Conservation (phyloP, 176 grass and related monocot species). For the Triticum monococcum region DNA sequence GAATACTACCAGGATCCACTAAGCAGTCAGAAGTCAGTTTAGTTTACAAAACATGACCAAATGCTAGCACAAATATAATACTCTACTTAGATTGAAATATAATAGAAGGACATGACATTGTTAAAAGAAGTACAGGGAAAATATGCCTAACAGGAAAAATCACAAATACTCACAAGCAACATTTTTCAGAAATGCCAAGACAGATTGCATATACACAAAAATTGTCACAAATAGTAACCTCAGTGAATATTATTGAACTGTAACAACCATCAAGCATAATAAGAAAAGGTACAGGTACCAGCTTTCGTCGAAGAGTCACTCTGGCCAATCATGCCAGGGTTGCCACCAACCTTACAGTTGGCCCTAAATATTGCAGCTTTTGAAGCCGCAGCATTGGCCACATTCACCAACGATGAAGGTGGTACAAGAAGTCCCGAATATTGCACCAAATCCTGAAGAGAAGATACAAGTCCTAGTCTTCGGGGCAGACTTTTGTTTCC, state of each 20-base stretch:
- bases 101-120: too few species aligned
- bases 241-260: neutral
- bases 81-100: too few species aligned
- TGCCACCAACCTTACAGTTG: conserved; percentile 44
- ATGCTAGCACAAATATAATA: neutral
- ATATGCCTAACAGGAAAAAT: too few species aligned
- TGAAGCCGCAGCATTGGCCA: conserved; percentile 81
- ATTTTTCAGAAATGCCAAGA: neutral
- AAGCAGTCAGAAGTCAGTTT: neutral
- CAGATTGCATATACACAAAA: neutral
- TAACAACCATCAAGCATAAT: conserved; percentile 4
- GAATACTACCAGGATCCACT: neutral
- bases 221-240: neutral
- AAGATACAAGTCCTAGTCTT: conserved; percentile 76
- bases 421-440: conserved; percentile 82
- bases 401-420: conserved; percentile 74
- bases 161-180: neutral
- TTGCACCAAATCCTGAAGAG: conserved; percentile 83
- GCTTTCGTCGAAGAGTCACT: conserved; percentile 55
- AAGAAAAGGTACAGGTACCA: conserved; percentile 42
- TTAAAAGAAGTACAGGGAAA: too few species aligned
- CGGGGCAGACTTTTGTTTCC: conserved; percentile 53
- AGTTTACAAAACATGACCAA: conserved; percentile 7
- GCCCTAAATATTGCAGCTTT: conserved; percentile 78
- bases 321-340: conserved; percentile 42